Evolutionary conservation across 2,329 filamentous ascomycete species (phyloP).

Genomic region (Epichloe glyceriae): DNA sequence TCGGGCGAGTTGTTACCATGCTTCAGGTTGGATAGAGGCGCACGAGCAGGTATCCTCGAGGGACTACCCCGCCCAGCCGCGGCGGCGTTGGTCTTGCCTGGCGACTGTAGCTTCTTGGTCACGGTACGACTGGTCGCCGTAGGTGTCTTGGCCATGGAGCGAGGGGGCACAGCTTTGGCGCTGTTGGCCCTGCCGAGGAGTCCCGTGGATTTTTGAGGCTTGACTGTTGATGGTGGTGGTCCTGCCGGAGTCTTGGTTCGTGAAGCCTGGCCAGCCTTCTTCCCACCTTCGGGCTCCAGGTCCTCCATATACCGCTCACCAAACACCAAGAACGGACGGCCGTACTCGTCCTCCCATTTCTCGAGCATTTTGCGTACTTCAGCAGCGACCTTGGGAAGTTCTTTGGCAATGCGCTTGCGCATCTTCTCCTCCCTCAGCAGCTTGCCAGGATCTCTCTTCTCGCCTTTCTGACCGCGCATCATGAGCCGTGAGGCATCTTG

Average conservation of each 20-base stretch:
- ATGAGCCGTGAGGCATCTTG: slow-evolving; percentile 91
- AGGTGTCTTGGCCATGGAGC: slow-evolving; percentile 41
- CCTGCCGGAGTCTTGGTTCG: slow-evolving; percentile 65
- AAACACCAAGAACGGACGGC: slow-evolving; percentile 82
- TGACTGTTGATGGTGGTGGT: slow-evolving; percentile 34
- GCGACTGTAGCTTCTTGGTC: slow-evolving; percentile 17
- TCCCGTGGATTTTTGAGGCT: slow-evolving; percentile 20
- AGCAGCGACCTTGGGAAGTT: slow-evolving; percentile 77
- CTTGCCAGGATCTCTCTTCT: slow-evolving; percentile 88
- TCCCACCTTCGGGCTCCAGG: slow-evolving; percentile 51
- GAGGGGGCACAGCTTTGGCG: slow-evolving; percentile 23
- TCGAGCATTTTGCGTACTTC: slow-evolving; percentile 77
- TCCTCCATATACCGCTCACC: slow-evolving; percentile 84
- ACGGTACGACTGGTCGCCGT: slow-evolving; percentile 23
- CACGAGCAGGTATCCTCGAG: slow-evolving; percentile 53
- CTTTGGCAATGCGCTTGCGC: slow-evolving; percentile 93
- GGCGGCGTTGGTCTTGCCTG: slow-evolving; percentile 15
- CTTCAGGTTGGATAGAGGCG: slow-evolving; percentile 55
- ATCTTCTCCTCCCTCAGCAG: slow-evolving; percentile 94
- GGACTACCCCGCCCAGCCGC: slow-evolving; percentile 23
- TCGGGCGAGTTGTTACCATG: slow-evolving; percentile 73
- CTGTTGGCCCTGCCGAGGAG: slow-evolving; percentile 14
- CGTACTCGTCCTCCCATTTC: slow-evolving; percentile 86
- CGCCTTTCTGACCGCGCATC: slow-evolving; percentile 81
- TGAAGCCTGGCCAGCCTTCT: slow-evolving; percentile 35